Base-by-base conservation (phyloP, 208 protist genomes). In the Leishmania guyanensis region DNA sequence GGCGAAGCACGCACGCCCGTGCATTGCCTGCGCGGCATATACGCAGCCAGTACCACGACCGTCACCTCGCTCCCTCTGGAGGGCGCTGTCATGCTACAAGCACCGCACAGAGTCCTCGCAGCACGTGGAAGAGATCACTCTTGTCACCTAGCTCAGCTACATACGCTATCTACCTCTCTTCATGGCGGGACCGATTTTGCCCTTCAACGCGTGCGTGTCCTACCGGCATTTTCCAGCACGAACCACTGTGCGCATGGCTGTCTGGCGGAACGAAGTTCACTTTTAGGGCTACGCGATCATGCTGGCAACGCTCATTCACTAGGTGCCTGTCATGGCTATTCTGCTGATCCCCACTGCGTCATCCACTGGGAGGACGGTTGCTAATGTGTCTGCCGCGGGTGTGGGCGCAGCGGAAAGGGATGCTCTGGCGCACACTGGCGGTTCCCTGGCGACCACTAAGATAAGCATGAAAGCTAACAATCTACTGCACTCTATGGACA, bases 191-290 rank as follows among this genome's bases (percentile, higher is more conserved):
- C 97, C 97, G 16, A 90, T 98, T 10, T 84, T 78, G 33, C 87
- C 92, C 60, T 98, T 95, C 83, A 98, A 98, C 80, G 94, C 93
- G 14, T 99, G 94, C 70, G 82, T 95, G 3, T 94, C 92, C 5
- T 94, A 97, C 53, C 60, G 36, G 60, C 81, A 90, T 62, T 80
- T 83, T 64, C 86, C 88, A 12, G 80, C 91, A 66, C 87, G 84
- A 5, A 87, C 78, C 53, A 72, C 91, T 16, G 54, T 26, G 1
- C 33, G 80, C 0, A 33, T 16, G 29, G 78, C 75, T 14, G 48
- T 89, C 20, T 72, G 77, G 77, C 81, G 80, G 39, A 92, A 94
- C 74, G 88, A 74, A 20, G n/a, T 88, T 17, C 85, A 86, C 43
- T 78, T 86, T 16, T 43, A 88, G 5, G 20, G 46, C 8, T 89